Base-by-base conservation (phyloP, 2,329 filamentous ascomycete genomes). In the Purpureocillium lavendulum region DNA sequence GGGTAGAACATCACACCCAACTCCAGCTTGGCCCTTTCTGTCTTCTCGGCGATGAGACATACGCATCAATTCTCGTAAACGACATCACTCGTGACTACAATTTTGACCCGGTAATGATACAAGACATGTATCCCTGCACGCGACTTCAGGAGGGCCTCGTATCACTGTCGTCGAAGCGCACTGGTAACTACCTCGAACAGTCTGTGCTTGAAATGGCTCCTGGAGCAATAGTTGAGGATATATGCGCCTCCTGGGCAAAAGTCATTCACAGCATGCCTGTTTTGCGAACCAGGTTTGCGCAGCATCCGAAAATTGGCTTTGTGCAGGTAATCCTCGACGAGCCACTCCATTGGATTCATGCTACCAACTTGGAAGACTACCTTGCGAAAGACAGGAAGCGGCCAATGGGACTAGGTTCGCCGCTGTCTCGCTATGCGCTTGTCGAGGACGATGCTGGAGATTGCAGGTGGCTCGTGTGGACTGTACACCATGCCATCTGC, bases 401-500 rank as follows among this genome's bases (percentile, higher is more conserved):
- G 21, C 44, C 35, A 10, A 53, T 54, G 46, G 40, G 40, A 2
- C 43, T 51, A 5, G 52, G 53, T 7, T 36, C 39, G 1, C 45
- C 47, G 0, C 38, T 55, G n/a, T 38, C 42, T 7, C 44, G 46
- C 5, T 54, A 47, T 11, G 46, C 49, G 8, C 11, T 52, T 3
- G 16, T 51, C 15, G 31, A 45, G 8, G 39, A 37, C 31, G 36
- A 9, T 5, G 4, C 3, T 4, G 39, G 29, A 11, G 14, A n/a
- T 10, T 11, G 11, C 13, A 41, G 13, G 7, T 35, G 12, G 17
- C 42, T 47, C 16, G 56, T 71, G 14, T 56, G 67, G 48, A 69
- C 66, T 2, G 60, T 70, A 45, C 70, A 73, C 41, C 70, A 74
- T 44, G 64, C 63, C 9, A 50, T 72, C 1, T 75, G 73, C 41